A percentile compares a stretch with the other conserved stretches of the same genome.
Evolutionary conservation across 1,284 basidiomycete species (phyloP).

Genomic region (Ustilago xerochloae): DNA sequence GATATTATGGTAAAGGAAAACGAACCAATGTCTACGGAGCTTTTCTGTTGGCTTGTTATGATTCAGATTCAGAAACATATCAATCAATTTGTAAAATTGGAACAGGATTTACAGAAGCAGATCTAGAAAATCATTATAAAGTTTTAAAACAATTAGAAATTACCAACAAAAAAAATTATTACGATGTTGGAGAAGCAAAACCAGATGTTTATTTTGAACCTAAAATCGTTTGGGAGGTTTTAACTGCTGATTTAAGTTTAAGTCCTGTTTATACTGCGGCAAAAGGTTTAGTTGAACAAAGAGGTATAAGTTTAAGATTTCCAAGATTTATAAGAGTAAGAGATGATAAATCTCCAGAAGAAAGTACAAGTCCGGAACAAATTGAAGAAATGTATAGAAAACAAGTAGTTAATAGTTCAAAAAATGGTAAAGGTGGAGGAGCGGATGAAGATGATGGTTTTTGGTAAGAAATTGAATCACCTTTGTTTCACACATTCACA

Average conservation of each 20-base stretch:
- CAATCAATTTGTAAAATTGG: slow-evolving; percentile 86
- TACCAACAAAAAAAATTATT: slow-evolving; percentile 73
- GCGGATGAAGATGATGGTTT: slow-evolving; percentile 81
- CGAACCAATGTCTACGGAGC: slow-evolving; percentile 75
- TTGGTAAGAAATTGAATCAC: slow-evolving; percentile 81
- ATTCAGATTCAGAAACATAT: slow-evolving; percentile 63
- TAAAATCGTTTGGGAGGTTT: slow-evolving; percentile 90
- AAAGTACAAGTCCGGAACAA: slow-evolving; percentile 91
- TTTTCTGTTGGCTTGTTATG: slow-evolving; percentile 65
- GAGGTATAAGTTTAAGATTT: slow-evolving; percentile 89
- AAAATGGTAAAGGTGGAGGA: slow-evolving; percentile 72
- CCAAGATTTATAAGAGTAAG: slow-evolving; percentile 90
- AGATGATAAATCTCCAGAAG: slow-evolving; percentile 91
- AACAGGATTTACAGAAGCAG: slow-evolving; percentile 91
- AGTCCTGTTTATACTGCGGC: slow-evolving; percentile 97
- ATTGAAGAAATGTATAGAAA: slow-evolving; percentile 94
- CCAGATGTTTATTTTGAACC: slow-evolving; percentile 66
- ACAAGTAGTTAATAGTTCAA: slow-evolving; percentile 77
- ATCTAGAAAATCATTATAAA: slow-evolving; percentile 84
- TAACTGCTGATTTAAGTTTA: slow-evolving; percentile 94
- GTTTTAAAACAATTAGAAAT: slow-evolving; percentile 80
- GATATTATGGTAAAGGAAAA: slow-evolving; percentile 96
- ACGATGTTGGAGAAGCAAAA: slow-evolving; percentile 74
- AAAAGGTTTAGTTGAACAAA: slow-evolving; percentile 74
- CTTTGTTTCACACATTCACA: background rate